Evolutionary conservation across 2,329 filamentous ascomycete genomes (phyloP).

Genomic region (Colletotrichum musicola): DNA sequence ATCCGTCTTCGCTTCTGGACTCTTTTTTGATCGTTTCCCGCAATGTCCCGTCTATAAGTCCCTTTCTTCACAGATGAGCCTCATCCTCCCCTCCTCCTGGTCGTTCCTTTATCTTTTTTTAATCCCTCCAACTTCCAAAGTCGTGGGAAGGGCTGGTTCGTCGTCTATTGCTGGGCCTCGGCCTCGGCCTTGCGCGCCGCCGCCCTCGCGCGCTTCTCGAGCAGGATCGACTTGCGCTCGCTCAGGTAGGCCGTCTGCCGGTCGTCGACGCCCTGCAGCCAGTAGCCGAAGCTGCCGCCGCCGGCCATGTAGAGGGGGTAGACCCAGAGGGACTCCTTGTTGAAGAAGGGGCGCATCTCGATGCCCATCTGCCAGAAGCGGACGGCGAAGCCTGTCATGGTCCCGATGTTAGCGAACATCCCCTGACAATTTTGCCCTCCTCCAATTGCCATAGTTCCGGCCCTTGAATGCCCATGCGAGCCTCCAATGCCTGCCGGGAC

Average conservation of each 20-base stretch:
- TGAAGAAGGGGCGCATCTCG: conserved; percentile 96
- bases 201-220: conserved; percentile 89
- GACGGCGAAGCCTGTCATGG: conserved; percentile 81
- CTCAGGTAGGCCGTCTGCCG: conserved; percentile 81
- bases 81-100: too few species aligned
- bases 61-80: background rate
- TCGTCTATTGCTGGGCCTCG: conserved; percentile 44
- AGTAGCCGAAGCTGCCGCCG: conserved; percentile 95
- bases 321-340: conserved; percentile 84
- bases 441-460: too few species aligned
- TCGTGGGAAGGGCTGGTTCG: background rate
- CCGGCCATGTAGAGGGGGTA: conserved; percentile 91
- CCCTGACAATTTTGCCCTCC: background rate
- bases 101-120: background rate
- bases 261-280: conserved; percentile 91
- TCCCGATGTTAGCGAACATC: conserved; percentile 40
- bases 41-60: too few species aligned
- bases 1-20: background rate
- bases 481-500: too few species aligned
- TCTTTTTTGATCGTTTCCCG: background rate
- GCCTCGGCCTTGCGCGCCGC: conserved; percentile 48
- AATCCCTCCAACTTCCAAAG: background rate
- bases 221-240: conserved; percentile 82
- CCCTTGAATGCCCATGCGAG: too few species aligned
- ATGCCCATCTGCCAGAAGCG: conserved; percentile 98